phyloP scores from a whole-genome alignment of 345 rosid genomes.

The Salix arbutifolia region DNA sequence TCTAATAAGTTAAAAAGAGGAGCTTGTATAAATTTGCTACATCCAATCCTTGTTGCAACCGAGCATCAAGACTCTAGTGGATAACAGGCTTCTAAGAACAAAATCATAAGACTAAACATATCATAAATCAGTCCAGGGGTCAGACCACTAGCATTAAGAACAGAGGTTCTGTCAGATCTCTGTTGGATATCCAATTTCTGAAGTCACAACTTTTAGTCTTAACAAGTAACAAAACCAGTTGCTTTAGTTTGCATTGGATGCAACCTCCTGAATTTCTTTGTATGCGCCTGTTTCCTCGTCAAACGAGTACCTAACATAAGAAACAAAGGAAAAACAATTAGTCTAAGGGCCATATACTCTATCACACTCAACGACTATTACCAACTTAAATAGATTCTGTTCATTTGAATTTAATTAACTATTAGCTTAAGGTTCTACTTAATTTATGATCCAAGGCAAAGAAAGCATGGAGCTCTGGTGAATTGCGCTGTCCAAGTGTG shows the following conservation, averaged over 20 bases:
- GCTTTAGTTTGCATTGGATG: slow-evolving; percentile 19
- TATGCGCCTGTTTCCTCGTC: slow-evolving; percentile 52
- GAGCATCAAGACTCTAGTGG: not conserved
- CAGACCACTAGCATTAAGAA: not conserved
- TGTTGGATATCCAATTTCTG: not conserved
- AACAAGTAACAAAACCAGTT: not conserved
- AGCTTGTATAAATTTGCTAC: not conserved
- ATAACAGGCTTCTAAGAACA: not conserved
- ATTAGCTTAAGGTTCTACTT: too few relatives aligned
- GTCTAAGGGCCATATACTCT: not conserved
- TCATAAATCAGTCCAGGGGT: not conserved
- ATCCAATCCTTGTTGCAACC: not conserved
- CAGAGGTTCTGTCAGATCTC: not conserved
- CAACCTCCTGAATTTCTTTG: slow-evolving; percentile 34
- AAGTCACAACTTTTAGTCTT: not conserved
- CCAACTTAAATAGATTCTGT: not conserved
- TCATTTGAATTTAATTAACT: not conserved
- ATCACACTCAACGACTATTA: too few relatives aligned
- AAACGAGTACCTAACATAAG: slow-evolving; percentile 43
- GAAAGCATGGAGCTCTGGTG: too few relatives aligned
- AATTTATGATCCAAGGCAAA: too few relatives aligned
- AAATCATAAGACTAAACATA: not conserved
- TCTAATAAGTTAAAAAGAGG: not conserved
- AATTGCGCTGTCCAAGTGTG: too few relatives aligned
- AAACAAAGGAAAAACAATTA: not conserved